A percentile compares a stretch with the other conserved stretches of the same genome.
Conservation (phyloP, 352 stramenopile genomes). For the Phytophthora europaea region DNA sequence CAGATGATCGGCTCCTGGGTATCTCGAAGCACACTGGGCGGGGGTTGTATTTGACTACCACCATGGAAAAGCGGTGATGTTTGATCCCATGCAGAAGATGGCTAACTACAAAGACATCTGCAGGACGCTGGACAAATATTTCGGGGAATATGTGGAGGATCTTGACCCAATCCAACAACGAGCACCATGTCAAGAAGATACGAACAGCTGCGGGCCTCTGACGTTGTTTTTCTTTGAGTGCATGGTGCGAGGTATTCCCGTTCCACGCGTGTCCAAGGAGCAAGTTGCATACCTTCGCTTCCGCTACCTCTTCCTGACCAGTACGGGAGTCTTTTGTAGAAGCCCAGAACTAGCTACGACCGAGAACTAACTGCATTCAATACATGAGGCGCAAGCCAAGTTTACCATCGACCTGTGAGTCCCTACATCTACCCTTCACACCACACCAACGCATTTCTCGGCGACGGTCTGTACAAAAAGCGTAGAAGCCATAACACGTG, state of each 20-base stretch:
- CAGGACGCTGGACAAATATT: background rate
- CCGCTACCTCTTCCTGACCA: slow-evolving; percentile 2
- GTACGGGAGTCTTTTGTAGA: too few species aligned
- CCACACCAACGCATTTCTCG: too few species aligned
- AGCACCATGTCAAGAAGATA: slow-evolving; percentile 17
- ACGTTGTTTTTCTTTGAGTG: slow-evolving; percentile 10
- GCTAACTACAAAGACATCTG: background rate
- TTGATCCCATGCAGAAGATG: slow-evolving; percentile 10
- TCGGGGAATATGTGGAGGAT: background rate
- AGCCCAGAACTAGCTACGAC: too few species aligned
- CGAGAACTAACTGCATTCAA: too few species aligned
- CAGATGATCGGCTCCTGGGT: background rate
- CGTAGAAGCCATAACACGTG: too few species aligned
- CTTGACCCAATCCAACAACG: background rate
- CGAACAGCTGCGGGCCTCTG: slow-evolving; percentile 7
- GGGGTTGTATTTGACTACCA: slow-evolving; percentile 6
- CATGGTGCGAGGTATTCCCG: background rate
- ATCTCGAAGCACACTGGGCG: slow-evolving; percentile 5
- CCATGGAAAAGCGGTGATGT: background rate
- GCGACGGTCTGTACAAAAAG: too few species aligned
- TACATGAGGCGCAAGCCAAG: too few species aligned
- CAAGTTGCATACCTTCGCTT: background rate
- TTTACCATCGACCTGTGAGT: too few species aligned
- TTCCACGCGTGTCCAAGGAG: slow-evolving; percentile 2
- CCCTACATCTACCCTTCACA: too few species aligned